These are phyloP conservation scores for Pezicula rhizophila DNA, from an alignment of 2,329 filamentous ascomycete species.

Conservation along the genomic window DNA sequence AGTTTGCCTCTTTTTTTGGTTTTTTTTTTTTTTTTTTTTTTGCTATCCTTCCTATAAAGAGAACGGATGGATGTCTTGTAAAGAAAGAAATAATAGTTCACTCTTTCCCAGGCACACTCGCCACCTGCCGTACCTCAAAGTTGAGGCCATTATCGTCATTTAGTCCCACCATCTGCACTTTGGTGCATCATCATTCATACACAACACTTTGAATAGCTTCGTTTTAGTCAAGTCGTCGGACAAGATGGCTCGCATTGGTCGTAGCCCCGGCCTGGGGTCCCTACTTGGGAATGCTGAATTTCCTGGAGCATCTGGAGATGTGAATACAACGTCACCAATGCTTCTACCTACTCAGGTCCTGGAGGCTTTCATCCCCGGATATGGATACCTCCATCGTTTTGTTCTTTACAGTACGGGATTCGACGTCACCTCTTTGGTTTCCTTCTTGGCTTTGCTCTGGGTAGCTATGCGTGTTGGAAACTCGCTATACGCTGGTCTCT, in stretches of 20 bases:
- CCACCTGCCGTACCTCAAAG: too few species aligned
- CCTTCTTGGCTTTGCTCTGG: constrained; percentile 28
- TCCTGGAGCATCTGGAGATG: constrained; percentile 3
- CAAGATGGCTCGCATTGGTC: constrained; percentile 7
- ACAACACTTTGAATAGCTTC: not conserved
- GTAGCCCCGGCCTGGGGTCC: not conserved
- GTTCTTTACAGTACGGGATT: constrained; percentile 22
- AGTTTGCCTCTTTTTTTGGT: too few species aligned
- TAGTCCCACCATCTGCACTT: too few species aligned
- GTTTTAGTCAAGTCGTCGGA: constrained; percentile 9
- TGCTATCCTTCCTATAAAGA: too few species aligned
- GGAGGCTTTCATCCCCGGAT: constrained; percentile 27
- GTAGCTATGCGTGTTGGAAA: constrained; percentile 33
- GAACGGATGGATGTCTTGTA: too few species aligned
- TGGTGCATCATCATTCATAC: too few species aligned
- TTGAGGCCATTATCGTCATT: too few species aligned
- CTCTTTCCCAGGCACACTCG: too few species aligned
- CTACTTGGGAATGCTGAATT: not conserved
- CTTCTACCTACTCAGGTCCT: constrained; percentile 14
- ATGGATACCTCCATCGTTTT: constrained; percentile 24
- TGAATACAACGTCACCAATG: constrained; percentile 14
- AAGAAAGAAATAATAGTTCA: too few species aligned
- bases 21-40: too few species aligned
- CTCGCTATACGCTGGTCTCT: constrained; percentile 31
- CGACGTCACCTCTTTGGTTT: constrained; percentile 25